Conservation (phyloP, 2,329 filamentous ascomycete species). For the Chrysosporium queenslandicum region DNA sequence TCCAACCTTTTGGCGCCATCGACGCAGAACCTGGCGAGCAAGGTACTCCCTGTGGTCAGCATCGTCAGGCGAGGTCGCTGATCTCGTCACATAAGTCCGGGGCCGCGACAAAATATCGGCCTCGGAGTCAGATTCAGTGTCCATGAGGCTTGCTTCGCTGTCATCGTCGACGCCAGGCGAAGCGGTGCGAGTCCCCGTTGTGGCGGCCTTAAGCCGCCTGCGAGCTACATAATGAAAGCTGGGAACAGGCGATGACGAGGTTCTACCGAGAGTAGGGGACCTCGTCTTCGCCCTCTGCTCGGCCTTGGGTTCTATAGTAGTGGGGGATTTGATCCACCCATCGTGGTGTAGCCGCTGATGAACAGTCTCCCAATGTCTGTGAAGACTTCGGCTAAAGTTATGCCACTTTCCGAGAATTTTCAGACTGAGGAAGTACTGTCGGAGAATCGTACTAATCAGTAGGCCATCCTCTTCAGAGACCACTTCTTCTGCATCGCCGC, state of each 20-base stretch:
- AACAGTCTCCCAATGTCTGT: constrained; percentile 56
- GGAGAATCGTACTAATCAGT: constrained; percentile 72
- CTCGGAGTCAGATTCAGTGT: constrained; percentile 33
- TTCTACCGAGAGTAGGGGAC: neutral
- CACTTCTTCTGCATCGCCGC: constrained; percentile 65
- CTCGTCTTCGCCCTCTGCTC: neutral
- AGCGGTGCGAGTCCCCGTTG: constrained; percentile 1
- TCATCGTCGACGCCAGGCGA: constrained; percentile 15
- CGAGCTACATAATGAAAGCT: constrained; percentile 9
- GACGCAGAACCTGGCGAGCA: constrained; percentile 57
- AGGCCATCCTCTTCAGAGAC: constrained; percentile 81
- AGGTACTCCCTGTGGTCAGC: constrained; percentile 50
- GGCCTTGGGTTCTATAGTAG: neutral
- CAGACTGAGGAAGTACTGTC: constrained; percentile 83
- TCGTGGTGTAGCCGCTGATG: constrained; percentile 46
- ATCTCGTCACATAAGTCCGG: constrained; percentile 32
- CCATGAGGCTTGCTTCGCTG: constrained; percentile 23
- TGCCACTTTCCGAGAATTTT: constrained; percentile 74
- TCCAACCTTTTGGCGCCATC: constrained; percentile 62
- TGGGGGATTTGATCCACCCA: constrained; percentile 4
- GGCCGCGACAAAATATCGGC: constrained; percentile 32
- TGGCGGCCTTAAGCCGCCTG: neutral
- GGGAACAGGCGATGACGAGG: neutral
- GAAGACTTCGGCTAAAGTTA: constrained; percentile 54
- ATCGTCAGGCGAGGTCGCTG: constrained; percentile 36